Evolutionary conservation across 1,284 basidiomycete genomes (phyloP).

Genomic region (Tilletia indica): DNA sequence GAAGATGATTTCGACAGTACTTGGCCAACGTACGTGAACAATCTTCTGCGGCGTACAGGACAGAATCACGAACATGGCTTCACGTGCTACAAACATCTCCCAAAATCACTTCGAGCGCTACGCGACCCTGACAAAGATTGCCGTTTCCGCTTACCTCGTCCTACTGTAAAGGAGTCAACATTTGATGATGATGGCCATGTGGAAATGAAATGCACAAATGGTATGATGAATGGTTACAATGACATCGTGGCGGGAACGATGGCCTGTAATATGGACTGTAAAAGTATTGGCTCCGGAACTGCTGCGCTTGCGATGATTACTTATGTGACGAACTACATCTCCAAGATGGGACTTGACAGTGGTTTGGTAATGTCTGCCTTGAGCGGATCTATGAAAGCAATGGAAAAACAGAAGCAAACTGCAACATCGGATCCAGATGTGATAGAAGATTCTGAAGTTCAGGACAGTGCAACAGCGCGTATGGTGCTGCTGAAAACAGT

Average conservation of each 20-base stretch:
- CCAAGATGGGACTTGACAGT: neutral
- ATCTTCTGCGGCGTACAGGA: neutral
- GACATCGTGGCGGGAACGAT: neutral
- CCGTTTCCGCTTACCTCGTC: neutral
- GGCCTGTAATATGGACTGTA: slow-evolving; percentile 7
- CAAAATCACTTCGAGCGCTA: neutral
- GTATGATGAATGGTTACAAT: neutral
- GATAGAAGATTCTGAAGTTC: too few species aligned
- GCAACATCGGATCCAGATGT: too few species aligned
- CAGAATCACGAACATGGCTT: neutral
- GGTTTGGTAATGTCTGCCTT: neutral
- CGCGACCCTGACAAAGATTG: neutral
- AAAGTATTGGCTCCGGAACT: neutral
- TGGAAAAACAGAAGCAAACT: too few species aligned
- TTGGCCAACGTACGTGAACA: neutral
- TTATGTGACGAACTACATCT: neutral
- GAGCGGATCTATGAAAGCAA: neutral
- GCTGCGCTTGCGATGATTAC: neutral
- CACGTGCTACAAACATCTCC: slow-evolving; percentile 8
- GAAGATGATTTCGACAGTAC: too few species aligned
- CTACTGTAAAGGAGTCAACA: neutral
- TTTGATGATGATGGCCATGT: neutral
- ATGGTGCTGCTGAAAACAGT: neutral
- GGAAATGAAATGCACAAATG: neutral
- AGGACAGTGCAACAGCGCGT: too few species aligned